Evolutionary conservation across 352 stramenopile genomes (phyloP), one percentile per base, ranked within the genome.

Genomic region (Pythium folliculosum): DNA sequence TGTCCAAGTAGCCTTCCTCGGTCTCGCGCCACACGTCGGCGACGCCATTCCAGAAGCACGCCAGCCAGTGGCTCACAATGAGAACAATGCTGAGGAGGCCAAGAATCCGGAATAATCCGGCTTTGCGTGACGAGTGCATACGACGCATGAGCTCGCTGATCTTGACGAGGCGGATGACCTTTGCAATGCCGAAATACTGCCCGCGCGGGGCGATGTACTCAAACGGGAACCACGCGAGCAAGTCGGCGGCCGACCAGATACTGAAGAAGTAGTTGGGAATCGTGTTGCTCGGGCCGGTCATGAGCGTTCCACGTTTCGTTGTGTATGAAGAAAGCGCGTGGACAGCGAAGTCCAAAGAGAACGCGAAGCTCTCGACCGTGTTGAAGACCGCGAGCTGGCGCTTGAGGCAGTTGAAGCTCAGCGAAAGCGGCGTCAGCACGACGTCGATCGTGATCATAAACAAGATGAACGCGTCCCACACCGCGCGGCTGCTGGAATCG

Each of bases 161-260:
- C 60, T 89, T 91, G n/a, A 75, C 77, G n/a, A 91, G 74, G 0
- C 82, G 79, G 48, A 91, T 84, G 23, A 89, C 80, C 58, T 91
- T 91, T 12, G 73, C 77, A 47, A 89, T 77, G 60, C 79, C 77
- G 19, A 91, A 70, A 60, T 88, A 77, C 14, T 77, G 77, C 2
- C 82, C 80, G 51, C 81, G 63, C 17, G 19, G 44, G 5, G 21
- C 6, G 12, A 91, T n/a, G 25, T 79, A 67, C 30, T 89, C 80
- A 43, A 91, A 89, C 8, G 81, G 82, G 52, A 91, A 88, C 78
- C 78, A 91, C 44, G 79, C 85, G n/a, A 91, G 67, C 25, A 91
- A 84, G 45, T 91, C 82, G 0, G 80, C 76, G 8, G 88, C 37
- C 2, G 81, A 81, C 80, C 80, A 87, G 13, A 75, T 54, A 57